These are phyloP conservation scores for Stygiomarasmius scandens DNA, from an alignment of 1,284 basidiomycete genomes.

Conservation along the genomic window DNA sequence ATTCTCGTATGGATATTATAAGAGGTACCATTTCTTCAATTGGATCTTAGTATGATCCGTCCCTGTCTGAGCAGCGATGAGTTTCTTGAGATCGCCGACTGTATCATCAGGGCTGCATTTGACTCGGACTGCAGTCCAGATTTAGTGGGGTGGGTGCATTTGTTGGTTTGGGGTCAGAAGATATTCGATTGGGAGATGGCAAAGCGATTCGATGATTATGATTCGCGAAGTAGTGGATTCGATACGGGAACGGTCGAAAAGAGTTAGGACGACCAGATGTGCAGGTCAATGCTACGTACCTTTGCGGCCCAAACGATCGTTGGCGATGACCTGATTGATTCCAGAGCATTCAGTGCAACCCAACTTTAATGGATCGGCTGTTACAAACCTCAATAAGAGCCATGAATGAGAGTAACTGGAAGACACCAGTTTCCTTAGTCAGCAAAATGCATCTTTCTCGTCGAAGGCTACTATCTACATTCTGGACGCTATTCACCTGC, in stretches of 20 bases:
- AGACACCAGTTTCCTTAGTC: too few species aligned
- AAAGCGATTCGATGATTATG: neutral
- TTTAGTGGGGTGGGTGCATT: too few species aligned
- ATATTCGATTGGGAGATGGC: constrained; percentile 1
- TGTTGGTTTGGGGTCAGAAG: constrained; percentile 41
- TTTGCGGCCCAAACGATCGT: constrained; percentile 85
- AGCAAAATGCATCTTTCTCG: too few species aligned
- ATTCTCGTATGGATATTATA: too few species aligned
- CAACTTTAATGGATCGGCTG: neutral
- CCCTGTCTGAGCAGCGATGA: constrained; percentile 96
- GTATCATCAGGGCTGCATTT: constrained; percentile 96
- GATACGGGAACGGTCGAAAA: neutral
- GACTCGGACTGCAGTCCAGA: constrained; percentile 63
- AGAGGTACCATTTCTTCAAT: constrained; percentile 94
- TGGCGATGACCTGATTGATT: constrained; percentile 84
- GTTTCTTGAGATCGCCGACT: constrained; percentile 94
- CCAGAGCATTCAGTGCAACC: neutral
- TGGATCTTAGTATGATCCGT: constrained; percentile 87
- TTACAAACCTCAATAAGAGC: constrained; percentile 59
- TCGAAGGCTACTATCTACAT: too few species aligned
- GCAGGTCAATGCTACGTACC: constrained; percentile 5
- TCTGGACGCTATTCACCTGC: too few species aligned
- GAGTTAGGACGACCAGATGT: neutral
- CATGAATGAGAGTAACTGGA: constrained; percentile 37
- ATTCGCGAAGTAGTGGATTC: neutral